Evolutionary conservation across 441 rosid species (phyloP).

Genomic region (Aleurites moluccanus): DNA sequence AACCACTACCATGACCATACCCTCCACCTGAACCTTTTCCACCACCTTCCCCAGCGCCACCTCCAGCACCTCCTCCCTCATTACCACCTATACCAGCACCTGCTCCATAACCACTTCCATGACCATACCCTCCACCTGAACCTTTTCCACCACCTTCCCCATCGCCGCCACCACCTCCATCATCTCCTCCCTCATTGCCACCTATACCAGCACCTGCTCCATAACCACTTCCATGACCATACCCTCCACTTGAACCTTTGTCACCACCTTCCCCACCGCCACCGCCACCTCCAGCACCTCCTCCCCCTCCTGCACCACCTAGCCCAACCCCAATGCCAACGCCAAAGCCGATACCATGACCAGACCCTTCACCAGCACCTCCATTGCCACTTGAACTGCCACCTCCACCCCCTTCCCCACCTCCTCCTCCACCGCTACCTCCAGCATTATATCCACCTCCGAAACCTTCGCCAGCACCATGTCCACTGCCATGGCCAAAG

Average conservation of each 20-base stretch:
- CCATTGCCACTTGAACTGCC: conserved; percentile 14
- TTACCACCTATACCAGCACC: conserved; percentile 13
- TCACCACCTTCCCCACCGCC: conserved; percentile 27
- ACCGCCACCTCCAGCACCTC: conserved; percentile 13
- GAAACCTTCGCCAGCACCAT: conserved; percentile 27
- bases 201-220: conserved; percentile 14
- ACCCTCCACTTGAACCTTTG: conserved; percentile 13
- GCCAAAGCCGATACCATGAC: conserved; percentile 31
- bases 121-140: conserved; percentile 18
- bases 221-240: conserved; percentile 21
- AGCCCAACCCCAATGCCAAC: background rate
- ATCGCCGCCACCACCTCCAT: conserved; percentile 19
- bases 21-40: conserved; percentile 16
- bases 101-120: conserved; percentile 20
- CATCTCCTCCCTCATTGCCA: too few species aligned
- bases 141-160: conserved; percentile 27
- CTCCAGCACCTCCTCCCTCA: conserved; percentile 29
- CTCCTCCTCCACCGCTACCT: conserved; percentile 11
- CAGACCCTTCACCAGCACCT: conserved; percentile 23
- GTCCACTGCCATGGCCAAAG: conserved; percentile 26
- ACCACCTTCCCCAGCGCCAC: conserved; percentile 26
- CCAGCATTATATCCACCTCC: conserved; percentile 24
- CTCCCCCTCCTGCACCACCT: conserved; percentile 6
- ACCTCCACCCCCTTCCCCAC: conserved; percentile 30
- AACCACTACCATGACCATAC: conserved; percentile 22